phyloP scores from a whole-genome alignment of 352 stramenopile species.

The Phytophthora tentaculata region DNA sequence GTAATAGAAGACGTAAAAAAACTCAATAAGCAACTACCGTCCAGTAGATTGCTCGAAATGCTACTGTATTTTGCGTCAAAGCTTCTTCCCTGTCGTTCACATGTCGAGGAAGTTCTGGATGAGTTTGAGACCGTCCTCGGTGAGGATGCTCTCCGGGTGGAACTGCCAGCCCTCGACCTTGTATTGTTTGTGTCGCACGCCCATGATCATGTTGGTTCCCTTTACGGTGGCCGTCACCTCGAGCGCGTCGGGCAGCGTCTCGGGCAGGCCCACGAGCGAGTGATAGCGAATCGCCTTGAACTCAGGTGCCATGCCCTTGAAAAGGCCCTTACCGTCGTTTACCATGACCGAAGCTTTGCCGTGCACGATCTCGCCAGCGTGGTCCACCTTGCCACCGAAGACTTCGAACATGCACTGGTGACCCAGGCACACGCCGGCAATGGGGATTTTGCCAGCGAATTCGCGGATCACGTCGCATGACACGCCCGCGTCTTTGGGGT shows the following conservation, averaged over 20 bases:
- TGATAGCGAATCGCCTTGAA: slow-evolving; percentile 90
- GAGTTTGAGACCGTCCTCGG: slow-evolving; percentile 79
- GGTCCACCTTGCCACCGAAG: slow-evolving; percentile 84
- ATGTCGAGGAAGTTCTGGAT: slow-evolving; percentile 91
- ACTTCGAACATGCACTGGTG: slow-evolving; percentile 91
- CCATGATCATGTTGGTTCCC: slow-evolving; percentile 90
- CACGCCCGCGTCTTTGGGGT: slow-evolving; percentile 82
- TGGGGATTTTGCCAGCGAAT: slow-evolving; percentile 84
- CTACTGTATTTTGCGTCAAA: slow-evolving; percentile 18
- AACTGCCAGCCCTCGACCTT: slow-evolving; percentile 91
- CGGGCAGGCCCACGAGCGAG: slow-evolving; percentile 82
- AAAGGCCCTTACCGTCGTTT: slow-evolving; percentile 86
- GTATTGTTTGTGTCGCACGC: slow-evolving; percentile 86
- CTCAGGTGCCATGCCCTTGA: slow-evolving; percentile 79
- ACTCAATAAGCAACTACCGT: too few relatives aligned
- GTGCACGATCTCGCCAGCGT: slow-evolving; percentile 89
- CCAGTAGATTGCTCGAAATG: slow-evolving; percentile 19
- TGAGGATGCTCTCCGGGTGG: slow-evolving; percentile 90
- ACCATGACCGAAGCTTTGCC: slow-evolving; percentile 87
- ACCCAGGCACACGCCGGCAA: slow-evolving; percentile 85
- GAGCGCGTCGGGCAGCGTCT: slow-evolving; percentile 80
- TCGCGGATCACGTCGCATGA: slow-evolving; percentile 84
- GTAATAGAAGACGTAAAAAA: slow-evolving; percentile 31
- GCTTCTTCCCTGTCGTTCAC: slow-evolving; percentile 38
- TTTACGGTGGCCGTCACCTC: slow-evolving; percentile 87